phyloP scores from a whole-genome alignment of 2,329 filamentous ascomycete species.

The Venturiaceae sp. region DNA sequence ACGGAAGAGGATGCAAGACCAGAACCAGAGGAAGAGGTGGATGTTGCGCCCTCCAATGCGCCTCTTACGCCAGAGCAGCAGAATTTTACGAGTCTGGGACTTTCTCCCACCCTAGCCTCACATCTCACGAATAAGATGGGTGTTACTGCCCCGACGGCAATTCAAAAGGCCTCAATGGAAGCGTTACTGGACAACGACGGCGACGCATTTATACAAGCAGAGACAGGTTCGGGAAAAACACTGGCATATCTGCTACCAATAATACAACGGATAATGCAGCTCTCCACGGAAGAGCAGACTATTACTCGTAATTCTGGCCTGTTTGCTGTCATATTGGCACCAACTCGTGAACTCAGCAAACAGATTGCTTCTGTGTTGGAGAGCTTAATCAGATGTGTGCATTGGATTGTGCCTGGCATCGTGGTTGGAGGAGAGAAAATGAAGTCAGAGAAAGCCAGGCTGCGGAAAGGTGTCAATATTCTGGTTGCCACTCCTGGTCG shows the following conservation, averaged over 20 bases:
- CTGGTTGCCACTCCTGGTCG: conserved; percentile 89
- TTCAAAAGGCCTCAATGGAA: conserved; percentile 82
- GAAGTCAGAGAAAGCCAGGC: conserved; percentile 79
- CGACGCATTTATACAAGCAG: conserved; percentile 92
- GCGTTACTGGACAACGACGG: conserved; percentile 70
- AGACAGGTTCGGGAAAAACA: conserved; percentile 96
- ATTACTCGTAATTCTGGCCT: conserved; percentile 65
- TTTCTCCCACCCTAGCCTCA: conserved; percentile 69
- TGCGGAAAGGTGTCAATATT: conserved; percentile 92
- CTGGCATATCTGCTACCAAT: conserved; percentile 91
- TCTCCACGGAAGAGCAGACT: conserved; percentile 34
- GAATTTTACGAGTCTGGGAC: conserved; percentile 76
- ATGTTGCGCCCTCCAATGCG: conserved; percentile 76
- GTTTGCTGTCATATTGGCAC: conserved; percentile 89
- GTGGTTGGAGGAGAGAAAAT: conserved; percentile 66
- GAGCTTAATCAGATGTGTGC: conserved; percentile 74
- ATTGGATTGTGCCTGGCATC: conserved; percentile 88
- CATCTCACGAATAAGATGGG: conserved; percentile 79
- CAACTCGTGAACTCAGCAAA: conserved; percentile 87
- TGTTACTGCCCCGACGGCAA: conserved; percentile 84
- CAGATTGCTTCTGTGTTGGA: conserved; percentile 86
- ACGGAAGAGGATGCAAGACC: conserved; percentile 45
- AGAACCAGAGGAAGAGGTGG: conserved; percentile 30
- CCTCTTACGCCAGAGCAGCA: conserved; percentile 75
- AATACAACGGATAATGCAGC: conserved; percentile 73